These are phyloP conservation scores for Lipomyces sp. DNA, from an alignment of 805 yeast genomes.

Conservation along the genomic window DNA sequence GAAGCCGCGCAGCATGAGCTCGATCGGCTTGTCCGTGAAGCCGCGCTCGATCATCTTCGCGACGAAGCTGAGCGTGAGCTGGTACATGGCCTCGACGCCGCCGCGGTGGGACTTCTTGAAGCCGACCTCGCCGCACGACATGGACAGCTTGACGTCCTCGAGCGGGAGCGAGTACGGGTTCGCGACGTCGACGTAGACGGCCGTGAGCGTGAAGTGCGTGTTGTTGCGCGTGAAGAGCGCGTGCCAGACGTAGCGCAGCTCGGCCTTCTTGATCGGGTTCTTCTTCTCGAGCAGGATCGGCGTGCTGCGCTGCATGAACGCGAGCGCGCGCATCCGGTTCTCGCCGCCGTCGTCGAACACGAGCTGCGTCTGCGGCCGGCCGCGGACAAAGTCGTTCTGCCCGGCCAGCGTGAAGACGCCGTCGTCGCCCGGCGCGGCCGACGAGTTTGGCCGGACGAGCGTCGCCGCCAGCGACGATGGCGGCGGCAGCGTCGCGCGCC, in stretches of 20 bases:
- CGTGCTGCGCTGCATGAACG: too few species aligned
- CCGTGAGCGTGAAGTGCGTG: conserved; percentile 71
- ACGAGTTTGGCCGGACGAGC: too few species aligned
- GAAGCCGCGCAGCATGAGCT: conserved; percentile 72
- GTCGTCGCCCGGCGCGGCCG: too few species aligned
- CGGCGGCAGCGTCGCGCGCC: too few species aligned
- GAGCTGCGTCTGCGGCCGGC: not conserved
- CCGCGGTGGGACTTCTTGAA: conserved; percentile 87
- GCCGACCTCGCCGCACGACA: conserved; percentile 83
- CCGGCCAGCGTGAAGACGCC: too few species aligned
- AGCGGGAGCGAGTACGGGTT: conserved; percentile 71
- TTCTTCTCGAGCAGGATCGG: conserved; percentile 6
- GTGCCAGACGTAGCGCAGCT: conserved; percentile 67
- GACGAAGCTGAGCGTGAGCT: conserved; percentile 71
- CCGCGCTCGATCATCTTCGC: conserved; percentile 63
- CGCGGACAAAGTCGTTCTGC: too few species aligned
- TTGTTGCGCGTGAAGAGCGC: conserved; percentile 79
- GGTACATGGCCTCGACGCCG: conserved; percentile 90
- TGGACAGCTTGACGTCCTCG: conserved; percentile 66
- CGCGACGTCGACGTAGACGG: conserved; percentile 58
- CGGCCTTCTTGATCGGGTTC: conserved; percentile 25
- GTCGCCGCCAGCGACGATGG: too few species aligned
- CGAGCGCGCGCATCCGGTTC: too few species aligned
- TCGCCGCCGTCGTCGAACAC: not conserved
- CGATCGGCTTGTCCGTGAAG: conserved; percentile 56